Evolutionary conservation across 2,329 filamentous ascomycete genomes (phyloP), one percentile per base, ranked within the genome.

Genomic region (Stagonosporopsis rhizophila): DNA sequence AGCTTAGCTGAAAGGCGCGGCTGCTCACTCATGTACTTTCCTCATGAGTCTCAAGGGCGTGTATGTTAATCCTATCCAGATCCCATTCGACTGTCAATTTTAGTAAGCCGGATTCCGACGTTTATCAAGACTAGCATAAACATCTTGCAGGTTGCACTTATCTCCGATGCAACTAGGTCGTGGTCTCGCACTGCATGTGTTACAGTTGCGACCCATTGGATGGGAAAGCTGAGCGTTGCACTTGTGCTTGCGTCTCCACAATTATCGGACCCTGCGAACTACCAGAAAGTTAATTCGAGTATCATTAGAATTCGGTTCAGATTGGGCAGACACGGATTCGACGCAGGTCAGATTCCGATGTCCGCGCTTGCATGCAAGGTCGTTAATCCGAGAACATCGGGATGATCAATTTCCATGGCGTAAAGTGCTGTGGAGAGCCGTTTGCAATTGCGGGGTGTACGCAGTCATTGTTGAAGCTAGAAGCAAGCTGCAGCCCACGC

Each of bases 371-470:
- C 28, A 28, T n/a, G 8, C 2, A 14, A 17, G 23, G 14, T 4
- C 5, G 17, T 22, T 47, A 37, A 14, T 27, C 35, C 41, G 17
- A 25, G 15, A 27, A 34, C 14, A 12, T 14, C 28, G 19, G 27
- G 17, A 19, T 5, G 17, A 34, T 17, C 6, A 11, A 25, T 19
- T 30, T 11, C 9, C 27, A 30, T 12, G 9, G 11, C 11, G 23
- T 44, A 25, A 7, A 15, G 17, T 32, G 25, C 9, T 9, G 23
- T 44, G 32, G 42, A 17, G 37, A 50, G 37, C 41, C 25, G 38
- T 44, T 48, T 48, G 53, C 47, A 42, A 41, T 48, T 48, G 53
- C 47, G 47, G 46, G 42, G 30, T 41, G 32, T 19, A 27, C 32
- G 40, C 34, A 9, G 15, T 45, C 20, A 39, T 19, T 41, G 42